These are phyloP conservation scores for Leptographium procerum DNA, from an alignment of 2,329 filamentous ascomycete genomes.

Conservation along the genomic window DNA sequence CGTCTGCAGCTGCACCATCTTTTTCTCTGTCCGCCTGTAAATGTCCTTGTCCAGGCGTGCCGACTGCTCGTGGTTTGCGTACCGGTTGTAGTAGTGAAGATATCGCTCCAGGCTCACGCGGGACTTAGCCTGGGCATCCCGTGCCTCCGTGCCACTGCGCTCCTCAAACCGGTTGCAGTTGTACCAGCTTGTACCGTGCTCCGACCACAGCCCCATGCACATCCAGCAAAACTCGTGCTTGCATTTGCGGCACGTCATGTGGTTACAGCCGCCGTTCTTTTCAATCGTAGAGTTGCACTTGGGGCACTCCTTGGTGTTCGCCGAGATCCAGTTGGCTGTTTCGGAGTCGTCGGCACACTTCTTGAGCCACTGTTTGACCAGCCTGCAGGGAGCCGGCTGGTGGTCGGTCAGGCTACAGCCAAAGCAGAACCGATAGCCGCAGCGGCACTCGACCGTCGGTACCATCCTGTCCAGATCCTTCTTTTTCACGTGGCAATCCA, in stretches of 20 bases:
- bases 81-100: conserved; percentile 96
- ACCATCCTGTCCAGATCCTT: conserved; percentile 78
- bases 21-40: conserved; percentile 92
- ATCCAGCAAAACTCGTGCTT: conserved; percentile 99
- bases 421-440: conserved; percentile 86
- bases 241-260: conserved; percentile 96
- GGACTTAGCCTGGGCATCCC: conserved; percentile 85
- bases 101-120: conserved; percentile 90
- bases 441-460: conserved; percentile 77
- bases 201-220: conserved; percentile 98
- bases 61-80: conserved; percentile 97
- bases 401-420: conserved; percentile 85
- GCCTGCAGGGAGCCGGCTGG: conserved; percentile 78
- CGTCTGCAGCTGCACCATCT: conserved; percentile 93
- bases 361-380: conserved; percentile 94
- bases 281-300: conserved; percentile 95
- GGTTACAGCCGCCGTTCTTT: conserved; percentile 96
- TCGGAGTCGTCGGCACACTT: conserved; percentile 98
- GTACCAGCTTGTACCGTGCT: conserved; percentile 98
- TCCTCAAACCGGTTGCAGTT: conserved; percentile 97
- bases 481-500: conserved; percentile 81
- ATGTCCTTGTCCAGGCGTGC: conserved; percentile 95
- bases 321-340: conserved; percentile 98
- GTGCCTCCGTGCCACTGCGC: conserved; percentile 81
- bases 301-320: conserved; percentile 96